Evolutionary conservation across 768 basidiomycete species (phyloP).

Genomic region (Russula abietina): DNA sequence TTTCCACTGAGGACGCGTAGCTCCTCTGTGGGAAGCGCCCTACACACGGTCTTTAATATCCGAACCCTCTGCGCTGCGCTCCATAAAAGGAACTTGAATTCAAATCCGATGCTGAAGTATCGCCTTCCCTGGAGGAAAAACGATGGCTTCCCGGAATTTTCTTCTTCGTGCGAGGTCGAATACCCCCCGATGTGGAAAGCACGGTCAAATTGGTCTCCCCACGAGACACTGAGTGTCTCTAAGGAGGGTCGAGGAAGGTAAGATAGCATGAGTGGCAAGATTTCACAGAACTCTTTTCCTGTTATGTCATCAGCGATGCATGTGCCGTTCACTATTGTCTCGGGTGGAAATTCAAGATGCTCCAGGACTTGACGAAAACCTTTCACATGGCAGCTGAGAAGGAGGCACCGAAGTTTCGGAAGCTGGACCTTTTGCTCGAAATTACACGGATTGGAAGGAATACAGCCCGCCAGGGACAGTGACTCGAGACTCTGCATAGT

Average conservation of each 20-base stretch:
- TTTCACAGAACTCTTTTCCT: conserved; percentile 13
- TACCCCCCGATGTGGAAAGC: conserved; percentile 7
- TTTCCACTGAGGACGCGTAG: conserved; percentile 10
- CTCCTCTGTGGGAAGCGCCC: conserved; percentile 8
- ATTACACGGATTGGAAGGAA: neutral
- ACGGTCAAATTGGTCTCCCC: conserved; percentile 13
- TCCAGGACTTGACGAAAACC: conserved; percentile 11
- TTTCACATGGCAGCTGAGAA: conserved; percentile 1
- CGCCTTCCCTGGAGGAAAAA: neutral
- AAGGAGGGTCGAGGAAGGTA: conserved; percentile 15
- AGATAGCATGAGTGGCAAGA: conserved; percentile 12
- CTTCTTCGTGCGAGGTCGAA: conserved; percentile 8
- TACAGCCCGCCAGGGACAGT: conserved; percentile 2
- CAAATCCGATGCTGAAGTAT: conserved; percentile 3
- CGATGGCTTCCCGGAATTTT: neutral
- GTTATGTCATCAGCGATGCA: conserved; percentile 15
- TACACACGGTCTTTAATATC: conserved; percentile 12
- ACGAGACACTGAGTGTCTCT: conserved; percentile 17
- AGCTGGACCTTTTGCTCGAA: neutral
- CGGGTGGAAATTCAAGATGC: conserved; percentile 5
- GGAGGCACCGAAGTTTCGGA: conserved; percentile 4
- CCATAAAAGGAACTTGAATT: conserved; percentile 16
- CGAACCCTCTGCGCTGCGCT: conserved; percentile 20
- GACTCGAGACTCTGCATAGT: conserved; percentile 7
- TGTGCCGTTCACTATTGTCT: neutral